Conservation (phyloP, 495 filamentous ascomycete species). For the Aspergillus leporis region DNA sequence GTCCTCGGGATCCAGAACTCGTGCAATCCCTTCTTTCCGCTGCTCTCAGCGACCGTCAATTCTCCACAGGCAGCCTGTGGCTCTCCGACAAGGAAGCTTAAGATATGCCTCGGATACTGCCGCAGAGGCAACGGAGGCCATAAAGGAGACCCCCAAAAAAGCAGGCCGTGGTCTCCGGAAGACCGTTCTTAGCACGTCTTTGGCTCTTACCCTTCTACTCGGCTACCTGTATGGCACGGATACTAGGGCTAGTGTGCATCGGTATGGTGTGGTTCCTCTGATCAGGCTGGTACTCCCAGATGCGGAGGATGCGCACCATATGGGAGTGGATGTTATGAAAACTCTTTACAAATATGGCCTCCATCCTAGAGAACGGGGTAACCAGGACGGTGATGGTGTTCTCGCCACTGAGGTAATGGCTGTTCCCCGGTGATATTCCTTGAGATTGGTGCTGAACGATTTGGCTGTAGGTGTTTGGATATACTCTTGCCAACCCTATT, state of each 20-base stretch:
- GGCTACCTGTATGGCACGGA: slow-evolving; percentile 84
- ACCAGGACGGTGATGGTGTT: slow-evolving; percentile 50
- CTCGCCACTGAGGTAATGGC: slow-evolving; percentile 50
- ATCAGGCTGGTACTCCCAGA: slow-evolving; percentile 73
- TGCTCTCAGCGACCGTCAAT: slow-evolving; percentile 28
- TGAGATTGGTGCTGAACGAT: background rate
- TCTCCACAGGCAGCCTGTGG: slow-evolving; percentile 18
- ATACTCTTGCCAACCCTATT: slow-evolving; percentile 77
- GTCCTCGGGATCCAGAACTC: slow-evolving; percentile 30
- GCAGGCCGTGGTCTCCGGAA: slow-evolving; percentile 40
- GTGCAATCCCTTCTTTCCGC: slow-evolving; percentile 27
- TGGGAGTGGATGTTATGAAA: slow-evolving; percentile 64
- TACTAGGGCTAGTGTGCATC: slow-evolving; percentile 83
- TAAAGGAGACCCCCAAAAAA: slow-evolving; percentile 38
- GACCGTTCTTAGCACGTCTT: slow-evolving; percentile 54
- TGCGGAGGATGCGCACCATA: slow-evolving; percentile 88
- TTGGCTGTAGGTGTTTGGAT: slow-evolving; percentile 66
- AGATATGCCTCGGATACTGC: slow-evolving; percentile 36
- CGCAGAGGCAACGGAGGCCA: slow-evolving; percentile 19
- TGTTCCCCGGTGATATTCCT: background rate
- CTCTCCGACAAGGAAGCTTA: slow-evolving; percentile 14
- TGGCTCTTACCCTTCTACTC: slow-evolving; percentile 51
- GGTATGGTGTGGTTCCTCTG: slow-evolving; percentile 73
- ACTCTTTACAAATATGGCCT: slow-evolving; percentile 55
- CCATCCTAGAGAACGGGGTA: slow-evolving; percentile 72